Percentiles rank a stretch among this genome's conserved stretches.
Evolutionary conservation across 345 rosid species (phyloP).

Genomic region (Excoecaria agallocha): DNA sequence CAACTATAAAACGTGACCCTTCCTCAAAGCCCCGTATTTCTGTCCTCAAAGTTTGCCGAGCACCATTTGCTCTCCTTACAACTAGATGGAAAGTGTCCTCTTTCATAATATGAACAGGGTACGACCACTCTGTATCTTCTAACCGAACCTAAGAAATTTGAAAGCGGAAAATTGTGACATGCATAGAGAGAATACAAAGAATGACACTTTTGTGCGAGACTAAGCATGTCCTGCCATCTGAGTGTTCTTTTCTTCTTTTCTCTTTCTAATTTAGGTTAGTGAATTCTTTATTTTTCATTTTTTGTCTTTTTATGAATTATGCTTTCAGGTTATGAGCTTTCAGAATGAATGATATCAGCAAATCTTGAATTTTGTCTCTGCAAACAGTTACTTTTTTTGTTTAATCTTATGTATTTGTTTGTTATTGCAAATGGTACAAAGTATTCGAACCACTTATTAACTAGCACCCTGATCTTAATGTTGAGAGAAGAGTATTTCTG

Average conservation of each 20-base stretch:
- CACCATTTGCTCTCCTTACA: constrained; percentile 60
- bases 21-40: constrained; percentile 98
- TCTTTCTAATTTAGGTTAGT: background rate
- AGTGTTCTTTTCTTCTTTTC: background rate
- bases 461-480: background rate
- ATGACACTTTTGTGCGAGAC: background rate
- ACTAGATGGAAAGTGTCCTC: constrained; percentile 89
- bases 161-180: background rate
- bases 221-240: too few species aligned
- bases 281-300: too few species aligned
- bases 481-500: too few species aligned
- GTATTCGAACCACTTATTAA: background rate
- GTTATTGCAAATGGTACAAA: background rate
- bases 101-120: constrained; percentile 70
- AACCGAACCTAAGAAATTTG: constrained; percentile 55
- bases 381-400: background rate
- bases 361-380: background rate
- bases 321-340: background rate
- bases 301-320: background rate
- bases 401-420: background rate
- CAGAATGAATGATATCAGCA: background rate
- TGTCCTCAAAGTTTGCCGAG: constrained; percentile 52
- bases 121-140: constrained; percentile 89
- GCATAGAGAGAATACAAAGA: background rate
- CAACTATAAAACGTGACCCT: constrained; percentile 93